Evolutionary conservation across 176 grass and related monocot genomes (phyloP).

Genomic region (Triticum turgidum): DNA sequence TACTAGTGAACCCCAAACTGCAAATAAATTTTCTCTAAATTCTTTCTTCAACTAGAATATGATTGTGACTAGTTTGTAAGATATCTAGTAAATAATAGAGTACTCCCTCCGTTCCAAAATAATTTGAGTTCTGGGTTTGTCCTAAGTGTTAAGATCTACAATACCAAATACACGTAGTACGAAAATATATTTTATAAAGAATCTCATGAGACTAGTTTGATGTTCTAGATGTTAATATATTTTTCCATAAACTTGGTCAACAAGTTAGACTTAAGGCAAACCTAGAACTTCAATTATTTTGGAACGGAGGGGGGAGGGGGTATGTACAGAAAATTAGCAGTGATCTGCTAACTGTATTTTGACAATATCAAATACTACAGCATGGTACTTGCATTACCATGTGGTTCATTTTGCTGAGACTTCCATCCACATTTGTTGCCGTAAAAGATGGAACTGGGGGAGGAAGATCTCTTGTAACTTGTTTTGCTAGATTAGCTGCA

Average conservation of each 20-base stretch:
- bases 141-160: too few relatives aligned
- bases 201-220: too few relatives aligned
- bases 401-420: conserved; percentile 34
- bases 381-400: conserved; percentile 42
- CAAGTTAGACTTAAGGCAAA: too few relatives aligned
- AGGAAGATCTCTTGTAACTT: conserved; percentile 36
- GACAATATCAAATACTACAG: background rate
- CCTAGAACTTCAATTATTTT: too few relatives aligned
- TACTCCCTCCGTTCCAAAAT: too few relatives aligned
- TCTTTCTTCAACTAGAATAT: background rate
- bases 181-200: too few relatives aligned
- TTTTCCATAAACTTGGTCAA: too few relatives aligned
- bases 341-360: conserved; percentile 10
- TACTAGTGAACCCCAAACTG: background rate
- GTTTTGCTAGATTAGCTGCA: conserved; percentile 28
- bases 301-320: too few relatives aligned
- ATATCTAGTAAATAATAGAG: conserved; percentile 2
- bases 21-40: conserved; percentile 4
- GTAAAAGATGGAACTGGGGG: conserved; percentile 39
- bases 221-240: too few relatives aligned
- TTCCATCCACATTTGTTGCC: conserved; percentile 32
- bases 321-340: conserved; percentile 12
- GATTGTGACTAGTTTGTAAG: background rate
- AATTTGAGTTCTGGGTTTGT: too few relatives aligned
- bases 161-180: too few relatives aligned